Conservation (phyloP, 176 grass and related monocot species). For the Oryza brachyantha region DNA sequence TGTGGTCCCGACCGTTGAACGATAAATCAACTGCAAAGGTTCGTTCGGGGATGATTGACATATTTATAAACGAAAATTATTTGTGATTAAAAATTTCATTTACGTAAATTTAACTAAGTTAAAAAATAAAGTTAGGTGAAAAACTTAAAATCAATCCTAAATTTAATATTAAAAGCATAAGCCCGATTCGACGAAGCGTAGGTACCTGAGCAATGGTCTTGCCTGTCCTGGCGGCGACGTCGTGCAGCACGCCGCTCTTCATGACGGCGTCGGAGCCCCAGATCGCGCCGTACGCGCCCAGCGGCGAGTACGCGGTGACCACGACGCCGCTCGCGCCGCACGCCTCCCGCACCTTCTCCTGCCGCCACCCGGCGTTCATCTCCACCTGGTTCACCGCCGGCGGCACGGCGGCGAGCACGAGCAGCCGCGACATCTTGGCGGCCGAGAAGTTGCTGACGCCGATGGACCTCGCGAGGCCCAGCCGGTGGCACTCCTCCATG, state of each 20-base stretch:
- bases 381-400: slow-evolving; percentile 90
- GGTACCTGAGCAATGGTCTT: slow-evolving; percentile 74
- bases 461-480: slow-evolving; percentile 58
- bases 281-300: slow-evolving; percentile 34
- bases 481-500: slow-evolving; percentile 83
- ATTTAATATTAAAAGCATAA: no score
- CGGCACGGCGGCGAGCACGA: slow-evolving; percentile 47
- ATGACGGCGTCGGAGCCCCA: slow-evolving; percentile 64
- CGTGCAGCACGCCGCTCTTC: slow-evolving; percentile 43
- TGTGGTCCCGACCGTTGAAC: no score
- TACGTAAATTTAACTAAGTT: no score
- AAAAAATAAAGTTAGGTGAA: no score
- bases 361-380: slow-evolving; percentile 62
- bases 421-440: slow-evolving; percentile 46
- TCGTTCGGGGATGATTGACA: no score
- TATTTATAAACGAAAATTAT: no score
- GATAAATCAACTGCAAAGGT: no score
- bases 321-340: slow-evolving; percentile 48
- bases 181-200: no score
- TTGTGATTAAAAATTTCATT: no score
- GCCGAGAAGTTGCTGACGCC: slow-evolving; percentile 83
- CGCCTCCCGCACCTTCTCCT: slow-evolving; percentile 57
- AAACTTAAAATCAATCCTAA: no score
- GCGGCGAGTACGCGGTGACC: slow-evolving; percentile 54
- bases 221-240: slow-evolving; percentile 41